These are phyloP conservation scores for Penstemon davidsonii DNA, from an alignment of 257 asterid species.

Conservation along the genomic window DNA sequence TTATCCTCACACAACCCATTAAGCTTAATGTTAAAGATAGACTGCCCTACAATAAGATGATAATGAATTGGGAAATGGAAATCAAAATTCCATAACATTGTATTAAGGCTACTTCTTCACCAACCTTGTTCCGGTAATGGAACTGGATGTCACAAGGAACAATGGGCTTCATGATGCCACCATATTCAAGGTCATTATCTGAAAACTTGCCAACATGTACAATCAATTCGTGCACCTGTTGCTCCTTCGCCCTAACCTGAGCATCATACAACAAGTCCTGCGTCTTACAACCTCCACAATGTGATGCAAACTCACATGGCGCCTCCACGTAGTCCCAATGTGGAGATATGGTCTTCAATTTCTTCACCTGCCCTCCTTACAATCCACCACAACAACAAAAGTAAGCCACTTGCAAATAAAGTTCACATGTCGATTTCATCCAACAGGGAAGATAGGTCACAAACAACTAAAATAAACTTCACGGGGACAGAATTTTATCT, in stretches of 20 bases:
- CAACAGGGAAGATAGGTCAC: slow-evolving; percentile 3
- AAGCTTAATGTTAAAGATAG: slow-evolving; percentile 16
- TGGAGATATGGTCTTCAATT: slow-evolving; percentile 66
- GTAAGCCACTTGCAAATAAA: not conserved
- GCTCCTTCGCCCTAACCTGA: slow-evolving; percentile 83
- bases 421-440: slow-evolving; percentile 10
- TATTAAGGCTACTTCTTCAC: slow-evolving; percentile 23
- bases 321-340: slow-evolving; percentile 83
- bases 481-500: not conserved
- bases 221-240: slow-evolving; percentile 76
- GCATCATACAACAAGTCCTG: slow-evolving; percentile 82
- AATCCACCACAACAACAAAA: not conserved
- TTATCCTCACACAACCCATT: slow-evolving; percentile 20
- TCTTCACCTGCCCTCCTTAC: slow-evolving; percentile 64
- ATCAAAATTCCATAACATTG: not conserved
- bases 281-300: slow-evolving; percentile 96
- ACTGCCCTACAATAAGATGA: slow-evolving; percentile 12
- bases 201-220: slow-evolving; percentile 80
- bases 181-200: slow-evolving; percentile 43
- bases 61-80: not conserved
- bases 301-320: slow-evolving; percentile 83
- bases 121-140: slow-evolving; percentile 90
- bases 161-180: slow-evolving; percentile 70
- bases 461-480: not conserved
- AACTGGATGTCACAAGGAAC: slow-evolving; percentile 88